Evolutionary conservation across 148 eudicot species (phyloP).

Genomic region (Suaeda aralocaspica): DNA sequence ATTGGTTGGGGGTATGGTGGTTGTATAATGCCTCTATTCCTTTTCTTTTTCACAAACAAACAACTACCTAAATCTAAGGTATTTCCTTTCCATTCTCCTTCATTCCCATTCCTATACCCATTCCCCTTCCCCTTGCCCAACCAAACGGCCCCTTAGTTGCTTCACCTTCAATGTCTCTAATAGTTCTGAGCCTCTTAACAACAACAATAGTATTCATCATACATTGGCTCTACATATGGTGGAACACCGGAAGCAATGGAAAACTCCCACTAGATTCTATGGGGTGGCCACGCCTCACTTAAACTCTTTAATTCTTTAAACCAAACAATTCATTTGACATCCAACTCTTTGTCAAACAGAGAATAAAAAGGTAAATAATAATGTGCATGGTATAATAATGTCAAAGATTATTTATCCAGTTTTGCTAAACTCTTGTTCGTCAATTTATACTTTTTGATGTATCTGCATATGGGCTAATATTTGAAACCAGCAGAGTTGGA

Average conservation of each 20-base stretch:
- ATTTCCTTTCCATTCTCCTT: too few relatives aligned
- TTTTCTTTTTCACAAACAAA: too few relatives aligned
- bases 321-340: slow-evolving; percentile 50
- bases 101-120: too few relatives aligned
- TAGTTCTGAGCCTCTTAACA: slow-evolving; percentile 35
- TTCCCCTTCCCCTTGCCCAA: too few relatives aligned
- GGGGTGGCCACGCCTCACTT: slow-evolving; percentile 77
- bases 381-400: not conserved
- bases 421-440: slow-evolving; percentile 11
- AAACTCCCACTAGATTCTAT: slow-evolving; percentile 77
- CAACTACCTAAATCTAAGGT: too few relatives aligned
- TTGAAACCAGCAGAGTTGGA: slow-evolving; percentile 68
- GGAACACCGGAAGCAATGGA: slow-evolving; percentile 70
- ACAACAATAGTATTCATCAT: slow-evolving; percentile 35
- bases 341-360: slow-evolving; percentile 55
- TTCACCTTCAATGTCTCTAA: slow-evolving; percentile 32
- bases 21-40: too few relatives aligned
- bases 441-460: too few relatives aligned
- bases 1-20: too few relatives aligned
- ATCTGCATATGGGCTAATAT: slow-evolving; percentile 73
- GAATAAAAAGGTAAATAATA: slow-evolving; percentile 60
- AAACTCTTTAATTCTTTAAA: slow-evolving; percentile 64
- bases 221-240: slow-evolving; percentile 68
- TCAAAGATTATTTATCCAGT: not conserved
- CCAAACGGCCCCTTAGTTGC: too few relatives aligned